Evolutionary conservation across 805 yeast species (phyloP), one percentile per base, ranked within the genome.

Genomic region (Sugiyamaella marilandica): DNA sequence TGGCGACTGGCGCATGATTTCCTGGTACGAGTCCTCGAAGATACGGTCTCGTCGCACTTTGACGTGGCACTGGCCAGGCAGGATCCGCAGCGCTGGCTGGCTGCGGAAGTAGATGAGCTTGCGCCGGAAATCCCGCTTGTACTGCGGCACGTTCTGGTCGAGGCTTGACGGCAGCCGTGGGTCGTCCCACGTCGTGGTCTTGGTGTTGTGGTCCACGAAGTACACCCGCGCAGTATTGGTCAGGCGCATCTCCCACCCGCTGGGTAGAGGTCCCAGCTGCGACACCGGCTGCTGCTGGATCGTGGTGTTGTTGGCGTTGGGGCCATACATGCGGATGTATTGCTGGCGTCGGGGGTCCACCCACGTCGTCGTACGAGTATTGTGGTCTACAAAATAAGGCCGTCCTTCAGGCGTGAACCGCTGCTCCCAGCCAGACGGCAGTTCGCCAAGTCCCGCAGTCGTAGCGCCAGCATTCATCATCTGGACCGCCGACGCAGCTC

Each of bases 171-270:
- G 99, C 68, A 94, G 78, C 67, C 99, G 84, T 58, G 99, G 99
- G 69, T 94, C 99, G 72, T 94, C 99, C 99, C 99, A 94, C 1
- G 99, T 94, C 0, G 99, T 94, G 0, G 99, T 94, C 74, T 94
- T 94, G 32, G 99, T 94, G 73, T 94, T 94, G 75, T 94, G 99
- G 71, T 94, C 99, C 60, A 94, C 99, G 70, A 94, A 94, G 70
- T 94, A 94, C 19, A 94, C 99, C 70, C 99, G 82, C 9, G 99
- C 97, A 1, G 99, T 94, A 71, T 94, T 94, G 41, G 99, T 95
- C 66, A 94, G 80, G 72, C 99, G 86, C 99, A 94, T 94, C 75
- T 94, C 99, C 99, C 99, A 94, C 51, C 99, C 99, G 51, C 92
- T 83, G 46, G 99, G 99, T 66, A 94, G 77, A 50, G 99, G 99